These are phyloP conservation scores for Hirsutella minnesotensis DNA, from an alignment of 2,329 filamentous ascomycete species.

Conservation along the genomic window DNA sequence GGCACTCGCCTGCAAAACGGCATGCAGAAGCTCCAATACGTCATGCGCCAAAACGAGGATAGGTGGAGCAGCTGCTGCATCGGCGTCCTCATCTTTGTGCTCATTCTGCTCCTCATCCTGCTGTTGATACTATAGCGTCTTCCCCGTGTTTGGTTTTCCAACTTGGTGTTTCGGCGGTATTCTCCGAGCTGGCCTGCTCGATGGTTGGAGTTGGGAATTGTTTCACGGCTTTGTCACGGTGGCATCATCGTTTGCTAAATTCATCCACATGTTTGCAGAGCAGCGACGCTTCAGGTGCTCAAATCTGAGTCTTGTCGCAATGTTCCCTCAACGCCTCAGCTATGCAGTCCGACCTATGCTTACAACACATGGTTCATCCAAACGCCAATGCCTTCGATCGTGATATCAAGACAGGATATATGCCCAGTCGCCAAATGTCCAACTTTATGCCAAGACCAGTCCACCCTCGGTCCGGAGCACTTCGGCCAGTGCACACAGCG, in stretches of 20 bases:
- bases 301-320: no score
- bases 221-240: neutral
- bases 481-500: conserved; percentile 40
- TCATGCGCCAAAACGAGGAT: conserved; percentile 88
- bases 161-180: neutral
- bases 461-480: conserved; percentile 39
- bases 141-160: neutral
- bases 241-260: no score
- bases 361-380: neutral
- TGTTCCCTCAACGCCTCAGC: neutral
- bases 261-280: no score
- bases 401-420: neutral
- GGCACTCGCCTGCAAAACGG: conserved; percentile 76
- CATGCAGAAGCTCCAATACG: conserved; percentile 72
- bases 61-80: conserved; percentile 82
- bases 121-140: conserved; percentile 45
- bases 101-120: conserved; percentile 77
- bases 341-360: conserved; percentile 3
- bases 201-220: neutral
- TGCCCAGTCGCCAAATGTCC: neutral
- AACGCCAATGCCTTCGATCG: conserved; percentile 4
- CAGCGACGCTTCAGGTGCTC: no score
- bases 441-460: conserved; percentile 27
- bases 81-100: conserved; percentile 71
- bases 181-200: neutral